Evolutionary conservation across 441 rosid genomes (phyloP).

Genomic region (Mallotus repandus): DNA sequence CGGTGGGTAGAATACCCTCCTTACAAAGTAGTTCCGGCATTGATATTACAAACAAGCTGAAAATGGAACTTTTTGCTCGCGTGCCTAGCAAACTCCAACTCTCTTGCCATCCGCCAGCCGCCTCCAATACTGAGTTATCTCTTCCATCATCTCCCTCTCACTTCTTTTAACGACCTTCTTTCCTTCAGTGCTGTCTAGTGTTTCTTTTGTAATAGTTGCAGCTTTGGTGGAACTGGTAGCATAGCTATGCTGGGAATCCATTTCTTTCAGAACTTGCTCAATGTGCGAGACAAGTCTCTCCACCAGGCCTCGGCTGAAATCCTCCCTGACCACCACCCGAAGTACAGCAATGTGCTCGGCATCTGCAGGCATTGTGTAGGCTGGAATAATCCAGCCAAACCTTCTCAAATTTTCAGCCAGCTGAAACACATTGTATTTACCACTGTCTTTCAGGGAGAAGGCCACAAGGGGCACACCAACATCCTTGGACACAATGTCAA

Average conservation of each 20-base stretch:
- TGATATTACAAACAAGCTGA: not conserved
- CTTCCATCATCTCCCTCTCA: conserved; percentile 36
- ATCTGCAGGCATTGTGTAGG: conserved; percentile 75
- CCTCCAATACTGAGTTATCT: conserved; percentile 47
- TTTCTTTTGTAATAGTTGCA: conserved; percentile 15
- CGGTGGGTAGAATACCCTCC: too few species aligned
- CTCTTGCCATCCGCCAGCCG: conserved; percentile 39
- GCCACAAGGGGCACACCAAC: conserved; percentile 73
- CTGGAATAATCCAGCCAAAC: conserved; percentile 81
- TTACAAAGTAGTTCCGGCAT: too few species aligned
- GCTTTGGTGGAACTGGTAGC: not conserved
- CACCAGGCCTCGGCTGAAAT: conserved; percentile 56
- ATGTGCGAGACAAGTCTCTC: conserved; percentile 58
- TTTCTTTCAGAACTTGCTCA: conserved; percentile 47
- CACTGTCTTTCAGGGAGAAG: conserved; percentile 56
- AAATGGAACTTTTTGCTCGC: not conserved
- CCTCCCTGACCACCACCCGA: conserved; percentile 69
- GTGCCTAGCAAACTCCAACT: conserved; percentile 44
- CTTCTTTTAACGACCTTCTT: conserved; percentile 24
- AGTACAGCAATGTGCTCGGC: conserved; percentile 68
- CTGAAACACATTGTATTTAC: conserved; percentile 51
- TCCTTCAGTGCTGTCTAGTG: not conserved
- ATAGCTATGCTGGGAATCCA: conserved; percentile 40
- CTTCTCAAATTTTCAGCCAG: conserved; percentile 52
- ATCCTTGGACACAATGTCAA: conserved; percentile 61